Evolutionary conservation across 2,329 filamentous ascomycete genomes (phyloP).

Genomic region (Polychaeton citri): DNA sequence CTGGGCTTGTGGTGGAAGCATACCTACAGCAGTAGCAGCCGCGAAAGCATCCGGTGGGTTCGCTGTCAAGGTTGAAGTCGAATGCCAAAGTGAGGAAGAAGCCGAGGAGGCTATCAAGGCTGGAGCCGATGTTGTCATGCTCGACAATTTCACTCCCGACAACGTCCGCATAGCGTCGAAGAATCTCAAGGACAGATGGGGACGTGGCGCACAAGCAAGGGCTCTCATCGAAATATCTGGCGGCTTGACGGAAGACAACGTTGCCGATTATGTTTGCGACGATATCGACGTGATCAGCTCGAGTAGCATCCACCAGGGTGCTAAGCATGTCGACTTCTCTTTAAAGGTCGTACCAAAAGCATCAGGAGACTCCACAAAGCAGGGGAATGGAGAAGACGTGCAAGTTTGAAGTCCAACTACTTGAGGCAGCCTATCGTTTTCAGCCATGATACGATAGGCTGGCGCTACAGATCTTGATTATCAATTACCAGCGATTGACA

Average conservation of each 20-base stretch:
- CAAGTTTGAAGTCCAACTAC: neutral
- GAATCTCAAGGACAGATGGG: conserved; percentile 69
- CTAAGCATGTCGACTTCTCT: conserved; percentile 87
- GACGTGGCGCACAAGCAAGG: conserved; percentile 43
- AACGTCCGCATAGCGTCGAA: conserved; percentile 62
- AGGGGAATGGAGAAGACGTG: conserved; percentile 8
- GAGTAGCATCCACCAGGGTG: conserved; percentile 92
- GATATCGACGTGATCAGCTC: conserved; percentile 95
- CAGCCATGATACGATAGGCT: no score
- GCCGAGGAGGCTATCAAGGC: conserved; percentile 84
- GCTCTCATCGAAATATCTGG: conserved; percentile 83
- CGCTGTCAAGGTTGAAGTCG: conserved; percentile 87
- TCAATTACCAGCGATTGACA: no score
- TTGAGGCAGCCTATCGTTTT: no score
- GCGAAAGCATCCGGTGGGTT: conserved; percentile 80
- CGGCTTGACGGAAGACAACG: conserved; percentile 74
- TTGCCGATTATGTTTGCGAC: conserved; percentile 59
- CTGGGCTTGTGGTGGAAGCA: conserved; percentile 71
- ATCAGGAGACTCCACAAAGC: conserved; percentile 8
- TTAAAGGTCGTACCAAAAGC: conserved; percentile 60
- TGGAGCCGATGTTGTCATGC: conserved; percentile 90
- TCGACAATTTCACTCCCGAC: conserved; percentile 83
- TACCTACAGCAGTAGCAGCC: conserved; percentile 70
- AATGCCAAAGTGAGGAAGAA: conserved; percentile 77
- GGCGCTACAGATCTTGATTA: no score